Conservation (phyloP, 805 yeast genomes). For the Yamadazyma akitaensis region DNA sequence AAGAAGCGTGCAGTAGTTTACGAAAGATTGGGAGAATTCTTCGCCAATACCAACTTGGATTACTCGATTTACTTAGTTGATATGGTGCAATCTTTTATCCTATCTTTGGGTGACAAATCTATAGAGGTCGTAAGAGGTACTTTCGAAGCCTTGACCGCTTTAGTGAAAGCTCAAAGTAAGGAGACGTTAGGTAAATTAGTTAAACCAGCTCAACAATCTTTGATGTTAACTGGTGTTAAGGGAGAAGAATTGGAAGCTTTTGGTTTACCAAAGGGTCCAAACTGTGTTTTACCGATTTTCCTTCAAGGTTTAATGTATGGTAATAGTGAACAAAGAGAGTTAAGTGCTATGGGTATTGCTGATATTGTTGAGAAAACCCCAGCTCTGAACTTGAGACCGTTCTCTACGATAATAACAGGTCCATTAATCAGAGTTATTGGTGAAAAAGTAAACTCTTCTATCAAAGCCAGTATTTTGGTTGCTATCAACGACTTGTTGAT, state of each 20-base stretch:
- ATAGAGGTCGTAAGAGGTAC: slow-evolving; percentile 60
- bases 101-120: slow-evolving; percentile 69
- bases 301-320: slow-evolving; percentile 96
- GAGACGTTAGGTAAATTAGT: slow-evolving; percentile 74
- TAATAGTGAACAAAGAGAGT: slow-evolving; percentile 73
- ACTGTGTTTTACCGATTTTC: slow-evolving; percentile 84
- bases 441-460: slow-evolving; percentile 86
- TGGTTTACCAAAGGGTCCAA: slow-evolving; percentile 76
- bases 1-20: slow-evolving; percentile 60
- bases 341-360: slow-evolving; percentile 85
- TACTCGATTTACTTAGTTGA: slow-evolving; percentile 72
- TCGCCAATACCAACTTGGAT: slow-evolving; percentile 61
- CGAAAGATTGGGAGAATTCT: slow-evolving; percentile 69
- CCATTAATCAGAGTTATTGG: slow-evolving; percentile 98
- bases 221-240: slow-evolving; percentile 58
- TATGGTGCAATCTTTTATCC: slow-evolving; percentile 65
- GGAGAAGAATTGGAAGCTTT: slow-evolving; percentile 74
- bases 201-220: slow-evolving; percentile 73
- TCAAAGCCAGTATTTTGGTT: slow-evolving; percentile 87
- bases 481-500: slow-evolving; percentile 76
- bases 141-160: slow-evolving; percentile 58
- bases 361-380: slow-evolving; percentile 83
- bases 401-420: slow-evolving; percentile 92
- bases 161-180: slow-evolving; percentile 72
- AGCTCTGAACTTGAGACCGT: slow-evolving; percentile 75